Conservation (phyloP, 2,329 filamentous ascomycete species). For the Shiraia bambusicola region DNA sequence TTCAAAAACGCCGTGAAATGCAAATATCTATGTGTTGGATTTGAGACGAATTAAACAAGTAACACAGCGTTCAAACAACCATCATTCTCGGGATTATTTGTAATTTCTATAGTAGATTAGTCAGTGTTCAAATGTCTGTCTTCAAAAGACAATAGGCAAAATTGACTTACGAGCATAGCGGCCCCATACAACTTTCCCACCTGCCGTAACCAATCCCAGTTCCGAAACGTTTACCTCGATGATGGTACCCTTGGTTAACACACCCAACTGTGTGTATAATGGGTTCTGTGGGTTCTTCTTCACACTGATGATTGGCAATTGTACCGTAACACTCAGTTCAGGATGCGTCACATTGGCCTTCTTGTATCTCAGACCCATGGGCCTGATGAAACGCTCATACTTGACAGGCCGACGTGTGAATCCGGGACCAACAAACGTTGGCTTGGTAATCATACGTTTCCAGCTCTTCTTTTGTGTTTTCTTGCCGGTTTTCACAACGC, state of each 20-base stretch:
- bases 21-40: conserved; percentile 5
- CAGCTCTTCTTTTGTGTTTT: conserved; percentile 84
- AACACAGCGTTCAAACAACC: conserved; percentile 44
- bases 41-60: conserved; percentile 26
- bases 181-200: conserved; percentile 67
- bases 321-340: conserved; percentile 82
- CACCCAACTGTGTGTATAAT: conserved; percentile 87
- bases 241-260: conserved; percentile 59
- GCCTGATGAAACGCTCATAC: conserved; percentile 51
- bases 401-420: conserved; percentile 89
- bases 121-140: conserved; percentile 1
- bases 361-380: conserved; percentile 74
- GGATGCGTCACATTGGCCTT: conserved; percentile 74
- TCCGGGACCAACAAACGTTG: conserved; percentile 86
- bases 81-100: conserved; percentile 44
- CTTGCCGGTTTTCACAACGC: conserved; percentile 83
- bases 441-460: conserved; percentile 77
- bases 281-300: conserved; percentile 89
- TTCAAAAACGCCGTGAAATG: conserved; percentile 17
- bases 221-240: conserved; percentile 94
- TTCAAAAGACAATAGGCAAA: not conserved
- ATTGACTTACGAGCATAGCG: conserved; percentile 32
- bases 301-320: conserved; percentile 65
- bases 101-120: conserved; percentile 18
- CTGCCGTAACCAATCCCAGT: conserved; percentile 84